Percentiles rank a stretch among this genome's conserved stretches.
Conservation (phyloP, 202 grass and related monocot genomes). For the Setaria italica region DNA sequence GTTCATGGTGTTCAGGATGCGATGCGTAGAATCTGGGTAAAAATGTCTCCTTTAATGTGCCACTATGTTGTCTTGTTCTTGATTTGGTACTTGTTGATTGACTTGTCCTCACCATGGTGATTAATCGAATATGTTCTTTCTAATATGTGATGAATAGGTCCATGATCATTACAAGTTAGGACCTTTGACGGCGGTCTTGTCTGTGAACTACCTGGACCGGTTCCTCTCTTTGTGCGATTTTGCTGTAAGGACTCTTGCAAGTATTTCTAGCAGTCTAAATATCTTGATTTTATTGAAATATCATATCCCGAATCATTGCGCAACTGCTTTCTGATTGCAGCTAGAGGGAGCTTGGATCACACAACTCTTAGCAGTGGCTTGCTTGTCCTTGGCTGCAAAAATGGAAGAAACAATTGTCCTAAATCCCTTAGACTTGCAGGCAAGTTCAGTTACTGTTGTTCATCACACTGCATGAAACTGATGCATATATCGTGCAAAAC, state of each 20-base stretch:
- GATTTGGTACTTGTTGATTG: slow-evolving; percentile 27
- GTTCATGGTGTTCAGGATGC: not conserved
- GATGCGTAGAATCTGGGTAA: not conserved
- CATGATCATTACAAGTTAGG: slow-evolving; percentile 63
- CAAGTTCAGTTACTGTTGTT: not conserved
- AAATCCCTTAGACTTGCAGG: slow-evolving; percentile 68
- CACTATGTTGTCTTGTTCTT: slow-evolving; percentile 23
- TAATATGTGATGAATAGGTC: slow-evolving; percentile 55
- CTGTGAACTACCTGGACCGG: slow-evolving; percentile 74
- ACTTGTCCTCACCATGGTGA: slow-evolving; percentile 9
- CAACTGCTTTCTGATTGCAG: slow-evolving; percentile 46
- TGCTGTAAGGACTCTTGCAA: slow-evolving; percentile 51
- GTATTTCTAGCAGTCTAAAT: no score
- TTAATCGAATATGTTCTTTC: slow-evolving; percentile 39
- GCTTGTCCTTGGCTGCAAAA: slow-evolving; percentile 77
- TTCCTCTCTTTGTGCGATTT: slow-evolving; percentile 65
- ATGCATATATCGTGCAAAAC: not conserved
- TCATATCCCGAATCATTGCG: slow-evolving; percentile 15
- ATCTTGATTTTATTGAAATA: not conserved
- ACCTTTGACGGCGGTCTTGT: slow-evolving; percentile 64
- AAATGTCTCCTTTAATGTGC: slow-evolving; percentile 21
- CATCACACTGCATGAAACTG: not conserved
- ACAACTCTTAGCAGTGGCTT: slow-evolving; percentile 68
- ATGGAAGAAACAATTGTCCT: slow-evolving; percentile 74
- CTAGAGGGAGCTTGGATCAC: slow-evolving; percentile 58